A percentile compares a stretch with the other conserved stretches of the same genome.
These are phyloP conservation scores for Cladochytrium replicatum DNA, from an alignment of 192 early-diverging fungal genomes.

Conservation along the genomic window DNA sequence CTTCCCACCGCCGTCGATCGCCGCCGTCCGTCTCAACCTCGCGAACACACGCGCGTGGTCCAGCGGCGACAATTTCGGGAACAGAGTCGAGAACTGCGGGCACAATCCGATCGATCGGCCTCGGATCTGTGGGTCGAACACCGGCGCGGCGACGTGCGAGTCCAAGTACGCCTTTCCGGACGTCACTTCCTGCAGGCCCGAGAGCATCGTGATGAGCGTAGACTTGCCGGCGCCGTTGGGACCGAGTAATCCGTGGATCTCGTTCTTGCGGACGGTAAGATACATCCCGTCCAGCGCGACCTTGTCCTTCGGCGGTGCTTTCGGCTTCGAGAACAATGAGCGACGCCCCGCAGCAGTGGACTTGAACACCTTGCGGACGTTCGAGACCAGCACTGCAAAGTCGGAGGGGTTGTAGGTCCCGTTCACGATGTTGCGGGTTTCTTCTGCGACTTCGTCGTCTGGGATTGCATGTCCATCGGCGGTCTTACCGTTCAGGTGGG, in stretches of 20 bases:
- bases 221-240: slow-evolving; percentile 63
- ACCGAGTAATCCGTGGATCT: slow-evolving; percentile 35
- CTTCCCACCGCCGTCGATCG: slow-evolving; percentile 3
- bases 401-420: too few relatives aligned
- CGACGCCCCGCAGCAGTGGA: too few relatives aligned
- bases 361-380: too few relatives aligned
- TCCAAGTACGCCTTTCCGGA: slow-evolving; percentile 45
- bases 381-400: too few relatives aligned
- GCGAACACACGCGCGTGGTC: slow-evolving; percentile 34
- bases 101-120: slow-evolving; percentile 54
- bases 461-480: too few relatives aligned
- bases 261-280: slow-evolving; percentile 18
- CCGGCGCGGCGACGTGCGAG: too few relatives aligned
- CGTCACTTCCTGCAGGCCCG: slow-evolving; percentile 46
- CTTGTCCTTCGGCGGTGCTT: slow-evolving; percentile 8
- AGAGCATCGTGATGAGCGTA: slow-evolving; percentile 57
- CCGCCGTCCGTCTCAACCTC: slow-evolving; percentile 26
- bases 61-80: slow-evolving; percentile 21
- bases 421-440: too few relatives aligned
- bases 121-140: slow-evolving; percentile 25
- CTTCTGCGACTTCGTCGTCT: too few relatives aligned
- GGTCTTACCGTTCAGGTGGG: too few relatives aligned
- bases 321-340: too few relatives aligned
- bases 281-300: slow-evolving; percentile 22
- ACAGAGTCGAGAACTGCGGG: slow-evolving; percentile 43